Evolutionary conservation across 805 yeast genomes (phyloP).

Genomic region (Starmera dryadoides): DNA sequence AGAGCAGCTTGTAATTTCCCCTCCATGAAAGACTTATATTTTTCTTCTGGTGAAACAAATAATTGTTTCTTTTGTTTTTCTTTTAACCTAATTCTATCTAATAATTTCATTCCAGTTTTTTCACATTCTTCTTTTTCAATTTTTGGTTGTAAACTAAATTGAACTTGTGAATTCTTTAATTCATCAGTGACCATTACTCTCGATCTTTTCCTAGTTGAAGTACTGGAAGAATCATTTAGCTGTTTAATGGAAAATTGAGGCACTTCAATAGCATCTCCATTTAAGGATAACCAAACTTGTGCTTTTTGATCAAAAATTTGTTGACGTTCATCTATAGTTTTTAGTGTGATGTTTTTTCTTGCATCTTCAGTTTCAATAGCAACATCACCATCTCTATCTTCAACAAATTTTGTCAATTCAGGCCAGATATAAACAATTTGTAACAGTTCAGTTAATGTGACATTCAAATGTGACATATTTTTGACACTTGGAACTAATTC

Average conservation of each 20-base stretch:
- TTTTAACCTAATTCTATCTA: conserved; percentile 32
- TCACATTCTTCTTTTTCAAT: background rate
- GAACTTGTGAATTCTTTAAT: conserved; percentile 18
- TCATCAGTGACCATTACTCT: conserved; percentile 2
- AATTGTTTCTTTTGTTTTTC: conserved; percentile 20
- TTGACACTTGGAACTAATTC: conserved; percentile 10
- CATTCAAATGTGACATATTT: conserved; percentile 4
- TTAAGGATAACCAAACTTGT: conserved; percentile 8
- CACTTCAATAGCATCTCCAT: conserved; percentile 1
- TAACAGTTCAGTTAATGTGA: conserved; percentile 9
- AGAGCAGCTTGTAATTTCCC: conserved; percentile 24
- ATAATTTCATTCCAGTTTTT: conserved; percentile 18
- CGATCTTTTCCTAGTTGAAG: too few species aligned
- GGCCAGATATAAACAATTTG: conserved; percentile 16
- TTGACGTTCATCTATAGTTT: conserved; percentile 4
- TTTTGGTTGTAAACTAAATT: conserved; percentile 12
- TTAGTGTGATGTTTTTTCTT: conserved; percentile 3
- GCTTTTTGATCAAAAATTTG: conserved; percentile 6
- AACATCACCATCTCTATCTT: conserved; percentile 11
- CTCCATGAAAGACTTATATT: conserved; percentile 16
- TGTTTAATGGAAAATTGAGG: conserved; percentile 8
- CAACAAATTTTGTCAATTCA: conserved; percentile 7
- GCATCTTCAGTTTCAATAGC: conserved; percentile 13
- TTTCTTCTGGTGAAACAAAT: conserved; percentile 16
- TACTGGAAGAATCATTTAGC: too few species aligned